A percentile compares a stretch with the other conserved stretches of the same genome.
Conservation (phyloP, 192 early-diverging fungal species). For the Phycomyces nitens region DNA sequence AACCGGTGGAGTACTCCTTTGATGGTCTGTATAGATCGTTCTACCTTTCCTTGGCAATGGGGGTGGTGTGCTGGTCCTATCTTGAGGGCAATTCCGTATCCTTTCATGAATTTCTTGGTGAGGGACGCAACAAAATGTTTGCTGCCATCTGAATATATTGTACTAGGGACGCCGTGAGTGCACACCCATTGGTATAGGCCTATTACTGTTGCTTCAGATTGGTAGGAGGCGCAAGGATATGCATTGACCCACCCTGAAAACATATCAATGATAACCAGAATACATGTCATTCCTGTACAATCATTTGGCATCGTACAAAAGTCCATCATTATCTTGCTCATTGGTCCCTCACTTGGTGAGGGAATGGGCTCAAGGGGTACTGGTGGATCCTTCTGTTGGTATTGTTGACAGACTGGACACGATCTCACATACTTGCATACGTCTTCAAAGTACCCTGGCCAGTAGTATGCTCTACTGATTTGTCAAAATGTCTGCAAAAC, state of each 20-base stretch:
- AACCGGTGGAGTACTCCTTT: too few species aligned
- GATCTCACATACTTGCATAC: background rate
- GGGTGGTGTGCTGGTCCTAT: too few species aligned
- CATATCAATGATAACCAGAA: constrained; percentile 7
- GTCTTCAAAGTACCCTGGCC: constrained; percentile 5
- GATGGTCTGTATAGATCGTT: too few species aligned
- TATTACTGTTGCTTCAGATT: background rate
- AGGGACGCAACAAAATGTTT: too few species aligned
- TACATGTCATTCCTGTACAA: too few species aligned
- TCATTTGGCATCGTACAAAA: background rate
- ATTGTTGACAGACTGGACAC: background rate
- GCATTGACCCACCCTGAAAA: constrained; percentile 2
- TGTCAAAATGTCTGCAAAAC: background rate
- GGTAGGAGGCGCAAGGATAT: background rate
- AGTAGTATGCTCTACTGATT: background rate
- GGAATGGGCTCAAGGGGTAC: background rate
- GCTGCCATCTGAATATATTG: constrained; percentile 1
- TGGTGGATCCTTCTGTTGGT: background rate
- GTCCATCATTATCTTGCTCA: constrained; percentile 4
- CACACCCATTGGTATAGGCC: background rate
- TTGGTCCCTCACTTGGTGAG: background rate
- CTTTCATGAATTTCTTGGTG: too few species aligned
- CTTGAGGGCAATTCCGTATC: too few species aligned
- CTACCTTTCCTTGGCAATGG: too few species aligned
- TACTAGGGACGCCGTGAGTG: background rate